These are phyloP conservation scores for Xerocomellus amylosporus DNA, from an alignment of 768 basidiomycete genomes.

Conservation along the genomic window DNA sequence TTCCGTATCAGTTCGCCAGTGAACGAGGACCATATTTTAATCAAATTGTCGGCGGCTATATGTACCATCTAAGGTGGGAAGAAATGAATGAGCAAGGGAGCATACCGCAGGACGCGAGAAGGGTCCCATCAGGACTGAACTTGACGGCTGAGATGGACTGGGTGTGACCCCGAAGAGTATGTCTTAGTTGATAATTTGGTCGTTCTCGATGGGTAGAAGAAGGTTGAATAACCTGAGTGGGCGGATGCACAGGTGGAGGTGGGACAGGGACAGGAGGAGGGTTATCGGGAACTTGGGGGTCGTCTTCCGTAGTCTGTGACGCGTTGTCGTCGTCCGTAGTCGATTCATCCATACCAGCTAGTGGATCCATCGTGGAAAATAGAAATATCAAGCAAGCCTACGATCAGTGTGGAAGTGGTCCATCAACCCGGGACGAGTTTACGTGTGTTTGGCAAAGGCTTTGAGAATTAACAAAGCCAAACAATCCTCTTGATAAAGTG, in stretches of 20 bases:
- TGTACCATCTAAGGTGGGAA: not conserved
- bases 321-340: conserved; percentile 60
- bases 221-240: conserved; percentile 31
- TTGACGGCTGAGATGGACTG: conserved; percentile 85
- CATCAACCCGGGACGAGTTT: conserved; percentile 17
- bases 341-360: conserved; percentile 39
- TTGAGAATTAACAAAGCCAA: conserved; percentile 26
- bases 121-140: conserved; percentile 85
- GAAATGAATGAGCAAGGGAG: conserved; percentile 9
- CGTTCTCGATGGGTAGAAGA: conserved; percentile 38
- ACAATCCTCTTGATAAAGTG: too few relatives aligned
- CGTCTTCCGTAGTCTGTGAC: conserved; percentile 84
- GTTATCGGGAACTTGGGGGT: conserved; percentile 70
- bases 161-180: conserved; percentile 73
- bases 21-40: conserved; percentile 82
- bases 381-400: not conserved
- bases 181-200: conserved; percentile 68
- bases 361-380: conserved; percentile 18
- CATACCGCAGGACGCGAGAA: conserved; percentile 86
- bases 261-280: conserved; percentile 42
- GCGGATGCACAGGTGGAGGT: conserved; percentile 34
- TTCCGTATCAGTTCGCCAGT: conserved; percentile 77
- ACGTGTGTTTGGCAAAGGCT: conserved; percentile 21
- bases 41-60: conserved; percentile 71
- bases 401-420: not conserved